These are phyloP conservation scores for Metschnikowia matae DNA, from an alignment of 805 yeast species.

Conservation along the genomic window DNA sequence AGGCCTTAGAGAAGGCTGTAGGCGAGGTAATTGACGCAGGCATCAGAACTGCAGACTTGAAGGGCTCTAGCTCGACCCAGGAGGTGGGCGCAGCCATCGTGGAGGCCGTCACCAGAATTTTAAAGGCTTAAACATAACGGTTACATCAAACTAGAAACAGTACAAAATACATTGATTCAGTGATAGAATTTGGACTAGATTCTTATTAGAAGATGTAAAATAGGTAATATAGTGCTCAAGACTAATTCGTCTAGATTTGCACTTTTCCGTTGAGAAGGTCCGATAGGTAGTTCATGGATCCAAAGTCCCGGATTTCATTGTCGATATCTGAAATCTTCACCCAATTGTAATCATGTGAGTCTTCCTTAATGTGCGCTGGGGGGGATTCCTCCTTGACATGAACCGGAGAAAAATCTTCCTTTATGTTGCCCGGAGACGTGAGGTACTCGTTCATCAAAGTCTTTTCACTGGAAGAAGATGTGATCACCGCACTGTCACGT, in stretches of 20 bases:
- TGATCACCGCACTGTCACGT: background rate
- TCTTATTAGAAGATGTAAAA: too few relatives aligned
- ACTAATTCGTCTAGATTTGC: background rate
- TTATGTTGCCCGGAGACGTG: background rate
- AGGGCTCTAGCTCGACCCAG: slow-evolving; percentile 75
- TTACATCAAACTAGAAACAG: too few relatives aligned
- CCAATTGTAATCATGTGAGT: background rate
- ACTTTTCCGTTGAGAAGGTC: slow-evolving; percentile 28
- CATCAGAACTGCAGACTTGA: slow-evolving; percentile 86
- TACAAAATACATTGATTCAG: too few relatives aligned
- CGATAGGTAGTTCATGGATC: slow-evolving; percentile 31
- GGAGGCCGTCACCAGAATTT: slow-evolving; percentile 56
- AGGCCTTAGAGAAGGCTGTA: slow-evolving; percentile 85
- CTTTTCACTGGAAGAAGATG: slow-evolving; percentile 16
- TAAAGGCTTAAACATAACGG: slow-evolving; percentile 21
- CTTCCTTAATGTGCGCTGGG: background rate
- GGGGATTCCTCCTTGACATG: too few relatives aligned
- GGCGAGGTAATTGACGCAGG: slow-evolving; percentile 75
- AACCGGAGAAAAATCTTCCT: background rate
- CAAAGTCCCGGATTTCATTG: slow-evolving; percentile 18
- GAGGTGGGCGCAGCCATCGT: slow-evolving; percentile 97
- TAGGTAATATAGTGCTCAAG: too few relatives aligned
- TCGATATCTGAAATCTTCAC: background rate
- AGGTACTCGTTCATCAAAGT: slow-evolving; percentile 14
- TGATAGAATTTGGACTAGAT: too few relatives aligned